Percentiles rank a stretch among this genome's conserved stretches.
phyloP scores from a whole-genome alignment of 768 basidiomycete genomes.

The Mycena indigotica region DNA sequence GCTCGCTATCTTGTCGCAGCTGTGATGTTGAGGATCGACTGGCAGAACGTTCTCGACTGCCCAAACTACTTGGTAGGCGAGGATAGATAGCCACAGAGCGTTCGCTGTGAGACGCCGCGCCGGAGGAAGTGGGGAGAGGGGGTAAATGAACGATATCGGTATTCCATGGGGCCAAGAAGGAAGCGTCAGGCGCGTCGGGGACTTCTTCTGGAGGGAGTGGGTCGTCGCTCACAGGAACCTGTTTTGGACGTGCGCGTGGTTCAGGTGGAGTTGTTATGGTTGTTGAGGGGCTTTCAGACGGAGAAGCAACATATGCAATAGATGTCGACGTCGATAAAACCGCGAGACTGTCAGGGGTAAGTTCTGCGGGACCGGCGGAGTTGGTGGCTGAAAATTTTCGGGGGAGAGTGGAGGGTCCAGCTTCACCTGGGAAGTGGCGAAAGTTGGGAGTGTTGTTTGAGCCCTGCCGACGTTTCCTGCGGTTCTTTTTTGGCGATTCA shows the following conservation, averaged over 20 bases:
- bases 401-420: conserved; percentile 29
- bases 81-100: not conserved
- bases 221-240: conserved; percentile 19
- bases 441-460: conserved; percentile 29
- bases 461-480: conserved; percentile 10
- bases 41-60: not conserved
- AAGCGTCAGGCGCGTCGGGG: conserved; percentile 15
- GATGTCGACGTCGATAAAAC: conserved; percentile 15
- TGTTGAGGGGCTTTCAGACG: not conserved
- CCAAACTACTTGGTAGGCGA: conserved; percentile 2
- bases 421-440: conserved; percentile 36
- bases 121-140: conserved; percentile 30
- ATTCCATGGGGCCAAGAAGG: conserved; percentile 34
- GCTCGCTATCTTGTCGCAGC: not conserved
- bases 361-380: conserved; percentile 2
- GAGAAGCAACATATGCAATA: conserved; percentile 15
- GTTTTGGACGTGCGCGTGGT: conserved; percentile 4
- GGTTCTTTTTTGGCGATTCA: conserved; percentile 7
- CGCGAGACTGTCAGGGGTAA: conserved; percentile 20
- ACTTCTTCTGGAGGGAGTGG: conserved; percentile 22
- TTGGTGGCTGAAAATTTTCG: conserved; percentile 13
- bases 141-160: conserved; percentile 46
- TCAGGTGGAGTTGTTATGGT: not conserved
- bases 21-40: not conserved
- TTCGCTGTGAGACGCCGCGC: not conserved